A percentile compares a stretch with the other conserved stretches of the same genome.
Evolutionary conservation across 257 asterid species (phyloP).

Genomic region (Lithospermum erythrorhizon): DNA sequence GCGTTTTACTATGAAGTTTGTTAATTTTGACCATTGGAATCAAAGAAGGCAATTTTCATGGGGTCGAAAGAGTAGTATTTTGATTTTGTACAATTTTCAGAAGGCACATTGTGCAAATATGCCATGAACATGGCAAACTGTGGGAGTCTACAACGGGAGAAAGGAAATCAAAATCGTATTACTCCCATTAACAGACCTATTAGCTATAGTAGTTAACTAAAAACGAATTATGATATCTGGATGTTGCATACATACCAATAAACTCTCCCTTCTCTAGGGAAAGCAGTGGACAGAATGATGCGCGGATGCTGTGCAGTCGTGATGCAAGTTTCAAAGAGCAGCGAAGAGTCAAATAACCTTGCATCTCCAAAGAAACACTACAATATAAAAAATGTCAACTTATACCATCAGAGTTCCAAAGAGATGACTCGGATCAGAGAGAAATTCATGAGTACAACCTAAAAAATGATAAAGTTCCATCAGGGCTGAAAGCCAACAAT

Average conservation of each 20-base stretch:
- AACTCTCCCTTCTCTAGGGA: slow-evolving; percentile 98
- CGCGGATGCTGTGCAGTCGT: slow-evolving; percentile 77
- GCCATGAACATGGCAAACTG: too few relatives aligned
- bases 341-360: slow-evolving; percentile 83
- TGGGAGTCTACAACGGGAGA: too few relatives aligned
- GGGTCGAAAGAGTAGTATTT: too few relatives aligned
- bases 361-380: slow-evolving; percentile 76
- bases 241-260: slow-evolving; percentile 42
- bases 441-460: slow-evolving; percentile 40
- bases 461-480: slow-evolving; percentile 89
- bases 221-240: not conserved
- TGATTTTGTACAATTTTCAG: too few relatives aligned
- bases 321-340: slow-evolving; percentile 81
- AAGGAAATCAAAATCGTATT: too few relatives aligned
- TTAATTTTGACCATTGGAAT: too few relatives aligned
- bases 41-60: too few relatives aligned
- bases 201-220: not conserved
- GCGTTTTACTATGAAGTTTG: too few relatives aligned
- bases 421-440: not conserved
- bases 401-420: slow-evolving; percentile 7
- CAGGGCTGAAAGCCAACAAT: slow-evolving; percentile 65
- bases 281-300: slow-evolving; percentile 96
- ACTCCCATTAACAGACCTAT: not conserved
- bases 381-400: slow-evolving; percentile 12
- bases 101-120: too few relatives aligned